Evolutionary conservation across 192 early-diverging fungal genomes (phyloP), one percentile per base, ranked within the genome.

Genomic region (Umbelopsis vinacea): DNA sequence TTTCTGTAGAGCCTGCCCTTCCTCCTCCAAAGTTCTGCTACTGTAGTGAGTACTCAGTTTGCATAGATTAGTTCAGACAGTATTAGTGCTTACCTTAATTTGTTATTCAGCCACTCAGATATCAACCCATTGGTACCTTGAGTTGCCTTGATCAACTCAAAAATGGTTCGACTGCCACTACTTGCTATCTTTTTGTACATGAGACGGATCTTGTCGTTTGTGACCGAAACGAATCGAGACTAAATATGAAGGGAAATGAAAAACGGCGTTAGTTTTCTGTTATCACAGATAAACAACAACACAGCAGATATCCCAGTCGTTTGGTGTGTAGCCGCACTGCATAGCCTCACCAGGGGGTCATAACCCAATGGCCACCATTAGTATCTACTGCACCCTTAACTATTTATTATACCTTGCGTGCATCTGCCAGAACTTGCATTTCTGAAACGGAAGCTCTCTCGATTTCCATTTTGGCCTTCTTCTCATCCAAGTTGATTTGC

Each of bases 401-500:
- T 43, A 1, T 43, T 43, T 17, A 21, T 50, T 6, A 50, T 70
- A 70, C 70, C 5, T 76, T 50, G 35, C 63, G 47, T 47, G 66
- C 70, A 38, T 76, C 75, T 1, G 63, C 53, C 29, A 76, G 67
- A 3, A 40, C 26, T 40, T 68, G 52, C 26, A 67, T 38, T 53
- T 76, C 75, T 2, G 46, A 40, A 1, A 71, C 40, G 4, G 77
- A 74, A 4, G 40, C 53, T 54, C 69, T 43, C 2, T 52, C 68
- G 7, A 74, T 21, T n/a, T 74, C 71, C 22, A 57, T 74, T 4
- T 70, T 67, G 22, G 60, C 67, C 48, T 70, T 70, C 23, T 35
- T 57, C 29, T 75, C 74, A 33, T 75, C 74, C 23, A 70, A 45
- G 10, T 33, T 52, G 12, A 33, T 75, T 54, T 79, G 77, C 37